Base-by-base conservation (phyloP, 805 yeast species). In the Barnettozyma pratensis region DNA sequence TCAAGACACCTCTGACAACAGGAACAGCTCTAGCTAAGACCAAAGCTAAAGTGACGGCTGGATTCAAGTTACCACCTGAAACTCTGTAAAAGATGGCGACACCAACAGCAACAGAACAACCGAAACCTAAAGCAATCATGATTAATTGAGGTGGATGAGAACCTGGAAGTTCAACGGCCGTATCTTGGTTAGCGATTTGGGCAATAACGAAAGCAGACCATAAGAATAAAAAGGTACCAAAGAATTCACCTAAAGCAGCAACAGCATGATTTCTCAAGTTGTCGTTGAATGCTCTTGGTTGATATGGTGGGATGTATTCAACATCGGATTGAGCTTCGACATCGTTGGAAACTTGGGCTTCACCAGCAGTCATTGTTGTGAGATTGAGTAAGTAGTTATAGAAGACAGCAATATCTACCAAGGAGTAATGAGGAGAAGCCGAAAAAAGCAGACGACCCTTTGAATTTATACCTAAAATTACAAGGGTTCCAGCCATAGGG, bases 61-160 rank as follows among this genome's bases (percentile, higher is more conserved):
- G 96, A 72, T 88, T 88, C 65, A 88, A 77, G 71, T 86, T 87
- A 72, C 94, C 96, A 61, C 96, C 96, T 37, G 94, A 85, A 52
- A 88, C 79, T 66, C 88, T 78, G 71, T 75, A 83, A 60, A 85
- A 80, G 59, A 80, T 68, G 59, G 80, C 79, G 44, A 85, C 87
- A 58, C 78, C 80, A 55, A 85, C 82, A 81, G 85, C 78, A 47
- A 88, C 89, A 58, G 89, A 83, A 62, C 86, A 85, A 55, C 96
- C 96, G 70, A 87, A 87, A 60, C 96, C 96, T 44, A 85, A 75
- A 11, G 96, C 71, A 61, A 88, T 88, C 89, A 87, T 83, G 54
- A 86, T 76, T 55, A 86, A 66, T 66, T 81, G 83, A 44, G 77
- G 74, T 36, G 92, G 89, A 61, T 78, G 74, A 39, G 85, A 74